phyloP scores from a whole-genome alignment of 495 filamentous ascomycete genomes.

The Cenococcum geophilum region DNA sequence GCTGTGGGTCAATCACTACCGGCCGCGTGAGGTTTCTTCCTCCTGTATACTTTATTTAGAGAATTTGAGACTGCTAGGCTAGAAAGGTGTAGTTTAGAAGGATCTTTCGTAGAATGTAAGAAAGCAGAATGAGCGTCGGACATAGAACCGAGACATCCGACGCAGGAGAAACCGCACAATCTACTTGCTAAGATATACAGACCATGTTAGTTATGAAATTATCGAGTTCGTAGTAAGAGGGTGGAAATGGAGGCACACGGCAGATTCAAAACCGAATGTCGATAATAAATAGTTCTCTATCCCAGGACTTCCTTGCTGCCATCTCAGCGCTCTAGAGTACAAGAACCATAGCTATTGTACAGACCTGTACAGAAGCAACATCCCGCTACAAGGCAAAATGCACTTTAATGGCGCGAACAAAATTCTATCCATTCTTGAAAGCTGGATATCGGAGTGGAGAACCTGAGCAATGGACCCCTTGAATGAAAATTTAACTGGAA shows the following conservation, averaged over 20 bases:
- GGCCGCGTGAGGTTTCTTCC: too few species aligned
- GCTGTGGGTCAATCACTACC: too few species aligned
- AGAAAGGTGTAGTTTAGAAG: too few species aligned
- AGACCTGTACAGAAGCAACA: background rate
- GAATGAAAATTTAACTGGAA: background rate
- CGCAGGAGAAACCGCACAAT: too few species aligned
- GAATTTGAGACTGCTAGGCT: too few species aligned
- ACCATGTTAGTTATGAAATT: background rate
- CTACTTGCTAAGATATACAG: background rate
- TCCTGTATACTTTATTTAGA: too few species aligned
- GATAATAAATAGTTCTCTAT: slow-evolving; percentile 1
- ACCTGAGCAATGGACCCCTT: background rate
- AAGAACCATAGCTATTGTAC: slow-evolving; percentile 11
- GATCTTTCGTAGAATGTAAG: too few species aligned
- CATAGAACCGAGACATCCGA: too few species aligned
- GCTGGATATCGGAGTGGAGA: background rate
- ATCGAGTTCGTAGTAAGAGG: too few species aligned
- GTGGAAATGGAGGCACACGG: background rate
- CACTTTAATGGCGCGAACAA: slow-evolving; percentile 5
- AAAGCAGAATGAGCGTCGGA: too few species aligned
- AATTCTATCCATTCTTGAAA: slow-evolving; percentile 6
- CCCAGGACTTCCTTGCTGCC: background rate
- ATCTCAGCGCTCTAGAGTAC: slow-evolving; percentile 2
- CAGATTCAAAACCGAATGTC: background rate
- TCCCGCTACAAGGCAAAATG: background rate